A percentile compares a stretch with the other conserved stretches of the same genome.
These are phyloP conservation scores for Fistulifera pelliculosa DNA, from an alignment of 108 stramenopile species.

Conservation along the genomic window DNA sequence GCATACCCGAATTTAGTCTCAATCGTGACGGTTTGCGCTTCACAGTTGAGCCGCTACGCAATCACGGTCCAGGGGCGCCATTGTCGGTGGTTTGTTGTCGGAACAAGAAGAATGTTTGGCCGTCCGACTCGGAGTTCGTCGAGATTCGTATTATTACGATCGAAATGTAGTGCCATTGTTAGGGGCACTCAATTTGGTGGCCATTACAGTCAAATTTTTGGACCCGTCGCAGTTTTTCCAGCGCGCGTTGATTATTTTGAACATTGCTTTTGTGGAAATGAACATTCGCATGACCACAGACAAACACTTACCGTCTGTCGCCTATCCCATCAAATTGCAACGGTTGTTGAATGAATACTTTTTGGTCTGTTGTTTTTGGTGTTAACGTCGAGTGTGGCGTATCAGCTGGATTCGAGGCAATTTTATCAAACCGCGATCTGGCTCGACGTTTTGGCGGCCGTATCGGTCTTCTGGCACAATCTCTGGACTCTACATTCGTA, in stretches of 20 bases:
- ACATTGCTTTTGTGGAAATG: constrained; percentile 47
- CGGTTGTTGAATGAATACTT: constrained; percentile 39
- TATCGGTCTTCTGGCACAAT: too few relatives aligned
- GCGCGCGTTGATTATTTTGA: constrained; percentile 25
- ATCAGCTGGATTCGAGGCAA: too few relatives aligned
- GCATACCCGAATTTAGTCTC: constrained; percentile 35
- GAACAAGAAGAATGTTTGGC: constrained; percentile 27
- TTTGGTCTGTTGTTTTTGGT: constrained; percentile 23
- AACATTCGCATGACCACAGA: constrained; percentile 47
- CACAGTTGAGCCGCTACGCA: constrained; percentile 23
- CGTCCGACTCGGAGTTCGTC: constrained; percentile 26
- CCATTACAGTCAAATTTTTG: constrained; percentile 21
- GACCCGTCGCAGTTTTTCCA: constrained; percentile 30
- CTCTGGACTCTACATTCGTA: too few relatives aligned
- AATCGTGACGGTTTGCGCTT: constrained; percentile 27
- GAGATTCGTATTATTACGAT: constrained; percentile 44
- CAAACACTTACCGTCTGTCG: constrained; percentile 31
- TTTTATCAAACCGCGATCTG: too few relatives aligned
- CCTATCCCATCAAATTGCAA: constrained; percentile 53
- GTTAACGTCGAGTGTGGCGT: too few relatives aligned
- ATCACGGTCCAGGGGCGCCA: constrained; percentile 11
- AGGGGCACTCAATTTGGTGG: constrained; percentile 34
- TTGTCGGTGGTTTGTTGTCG: too few relatives aligned
- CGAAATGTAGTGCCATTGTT: constrained; percentile 48
- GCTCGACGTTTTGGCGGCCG: too few relatives aligned